These are phyloP conservation scores for Paraphaeosphaeria sporulosa DNA, from an alignment of 2,329 filamentous ascomycete genomes.

Conservation along the genomic window DNA sequence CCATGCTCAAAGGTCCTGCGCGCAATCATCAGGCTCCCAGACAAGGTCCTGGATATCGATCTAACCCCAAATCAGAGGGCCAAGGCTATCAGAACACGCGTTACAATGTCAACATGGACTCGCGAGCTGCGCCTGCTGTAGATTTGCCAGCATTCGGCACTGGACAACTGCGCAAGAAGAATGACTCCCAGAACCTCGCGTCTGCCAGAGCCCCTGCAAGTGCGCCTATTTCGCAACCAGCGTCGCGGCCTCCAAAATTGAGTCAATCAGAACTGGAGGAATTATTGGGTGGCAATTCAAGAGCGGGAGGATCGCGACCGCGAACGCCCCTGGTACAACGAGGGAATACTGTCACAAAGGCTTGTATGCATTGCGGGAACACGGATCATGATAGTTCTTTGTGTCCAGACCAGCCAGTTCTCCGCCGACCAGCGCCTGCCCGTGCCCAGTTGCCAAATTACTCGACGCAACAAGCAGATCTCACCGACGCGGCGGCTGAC, in stretches of 20 bases:
- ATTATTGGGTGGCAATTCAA: slow-evolving; percentile 29
- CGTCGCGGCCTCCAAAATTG: slow-evolving; percentile 28
- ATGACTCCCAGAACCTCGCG: slow-evolving; percentile 21
- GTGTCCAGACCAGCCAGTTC: slow-evolving; percentile 36
- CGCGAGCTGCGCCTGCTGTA: slow-evolving; percentile 29
- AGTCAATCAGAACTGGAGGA: slow-evolving; percentile 39
- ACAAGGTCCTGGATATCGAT: slow-evolving; percentile 2
- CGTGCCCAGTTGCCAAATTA: slow-evolving; percentile 6
- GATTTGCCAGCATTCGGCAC: slow-evolving; percentile 36
- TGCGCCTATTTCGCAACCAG: slow-evolving; percentile 10
- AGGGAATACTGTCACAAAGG: slow-evolving; percentile 29
- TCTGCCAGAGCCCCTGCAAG: slow-evolving; percentile 2
- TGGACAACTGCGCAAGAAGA: slow-evolving; percentile 36
- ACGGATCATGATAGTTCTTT: slow-evolving; percentile 31
- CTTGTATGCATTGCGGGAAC: slow-evolving; percentile 41
- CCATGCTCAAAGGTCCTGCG: slow-evolving; percentile 23
- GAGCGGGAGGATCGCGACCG: slow-evolving; percentile 17
- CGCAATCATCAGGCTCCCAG: slow-evolving; percentile 31
- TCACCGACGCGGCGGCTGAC: slow-evolving; percentile 37
- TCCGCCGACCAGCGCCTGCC: slow-evolving; percentile 23
- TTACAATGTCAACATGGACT: slow-evolving; percentile 43
- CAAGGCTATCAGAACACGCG: slow-evolving; percentile 16
- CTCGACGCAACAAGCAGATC: slow-evolving; percentile 12
- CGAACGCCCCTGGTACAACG: slow-evolving; percentile 36
- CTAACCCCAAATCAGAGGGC: background rate